These are phyloP conservation scores for Apiospora sp. DNA, from an alignment of 2,329 filamentous ascomycete species.

Conservation along the genomic window DNA sequence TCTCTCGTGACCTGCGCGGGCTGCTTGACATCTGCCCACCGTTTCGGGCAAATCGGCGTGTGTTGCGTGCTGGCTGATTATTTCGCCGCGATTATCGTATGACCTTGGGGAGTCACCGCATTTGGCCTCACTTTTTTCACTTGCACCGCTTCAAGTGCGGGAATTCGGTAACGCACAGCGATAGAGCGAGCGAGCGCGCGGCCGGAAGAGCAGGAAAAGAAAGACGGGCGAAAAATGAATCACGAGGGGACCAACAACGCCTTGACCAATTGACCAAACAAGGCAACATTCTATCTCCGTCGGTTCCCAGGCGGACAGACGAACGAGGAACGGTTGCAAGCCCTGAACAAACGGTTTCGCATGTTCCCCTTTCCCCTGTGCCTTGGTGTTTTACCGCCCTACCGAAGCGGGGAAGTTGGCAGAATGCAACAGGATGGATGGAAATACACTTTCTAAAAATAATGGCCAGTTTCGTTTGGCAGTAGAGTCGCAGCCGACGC, in stretches of 20 bases:
- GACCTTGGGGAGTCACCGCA: background rate
- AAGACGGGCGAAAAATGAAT: background rate
- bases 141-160: background rate
- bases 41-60: background rate
- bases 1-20: background rate
- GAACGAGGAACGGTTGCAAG: background rate
- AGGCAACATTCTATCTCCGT: constrained; percentile 2
- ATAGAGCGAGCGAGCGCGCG: background rate
- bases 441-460: constrained; percentile 19
- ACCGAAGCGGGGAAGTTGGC: background rate
- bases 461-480: constrained; percentile 12
- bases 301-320: background rate
- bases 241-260: background rate
- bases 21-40: background rate
- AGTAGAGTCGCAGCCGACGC: background rate
- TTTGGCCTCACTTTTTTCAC: background rate
- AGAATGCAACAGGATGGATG: background rate
- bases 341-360: background rate
- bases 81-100: constrained; percentile 16
- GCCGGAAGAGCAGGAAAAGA: background rate
- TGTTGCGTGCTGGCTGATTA: background rate
- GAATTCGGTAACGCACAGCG: background rate
- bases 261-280: background rate
- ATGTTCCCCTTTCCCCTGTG: background rate
- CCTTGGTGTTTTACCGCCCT: background rate